Percentiles rank a stretch among this genome's conserved stretches.
Conservation (phyloP, 768 basidiomycete species). For the Termitomyces sp. region DNA sequence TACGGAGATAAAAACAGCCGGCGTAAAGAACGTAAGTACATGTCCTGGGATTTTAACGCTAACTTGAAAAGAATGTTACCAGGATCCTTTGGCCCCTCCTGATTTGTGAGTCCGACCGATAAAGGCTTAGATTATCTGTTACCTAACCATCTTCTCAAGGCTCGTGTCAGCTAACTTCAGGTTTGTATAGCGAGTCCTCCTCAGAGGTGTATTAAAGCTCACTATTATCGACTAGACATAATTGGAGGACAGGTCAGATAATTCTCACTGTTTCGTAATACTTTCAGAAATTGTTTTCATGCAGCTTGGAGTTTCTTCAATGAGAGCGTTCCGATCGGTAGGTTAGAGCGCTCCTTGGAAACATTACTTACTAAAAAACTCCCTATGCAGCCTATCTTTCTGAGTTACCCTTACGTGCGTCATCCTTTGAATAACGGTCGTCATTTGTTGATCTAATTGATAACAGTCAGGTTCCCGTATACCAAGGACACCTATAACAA, state of each 20-base stretch:
- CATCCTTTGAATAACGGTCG: background rate
- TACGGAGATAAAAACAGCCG: constrained; percentile 54
- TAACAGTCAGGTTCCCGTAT: constrained; percentile 52
- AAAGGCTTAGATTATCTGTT: background rate
- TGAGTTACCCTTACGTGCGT: constrained; percentile 30
- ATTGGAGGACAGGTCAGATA: constrained; percentile 41
- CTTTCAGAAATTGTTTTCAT: background rate
- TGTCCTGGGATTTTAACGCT: background rate
- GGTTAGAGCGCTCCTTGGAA: background rate
- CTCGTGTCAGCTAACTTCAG: constrained; percentile 40
- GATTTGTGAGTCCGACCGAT: constrained; percentile 29
- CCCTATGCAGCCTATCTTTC: constrained; percentile 32
- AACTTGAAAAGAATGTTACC: background rate
- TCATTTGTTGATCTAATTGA: background rate
- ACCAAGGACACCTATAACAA: constrained; percentile 60
- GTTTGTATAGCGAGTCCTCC: constrained; percentile 16
- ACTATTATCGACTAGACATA: constrained; percentile 23
- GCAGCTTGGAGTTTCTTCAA: constrained; percentile 40
- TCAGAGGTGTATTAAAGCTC: background rate
- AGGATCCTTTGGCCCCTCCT: constrained; percentile 39
- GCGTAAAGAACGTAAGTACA: constrained; percentile 37
- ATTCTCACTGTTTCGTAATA: background rate
- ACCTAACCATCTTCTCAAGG: constrained; percentile 14
- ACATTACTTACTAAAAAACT: background rate
- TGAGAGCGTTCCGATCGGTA: constrained; percentile 35